Conservation (phyloP, 768 basidiomycete genomes). For the Tricholoma sp. region DNA sequence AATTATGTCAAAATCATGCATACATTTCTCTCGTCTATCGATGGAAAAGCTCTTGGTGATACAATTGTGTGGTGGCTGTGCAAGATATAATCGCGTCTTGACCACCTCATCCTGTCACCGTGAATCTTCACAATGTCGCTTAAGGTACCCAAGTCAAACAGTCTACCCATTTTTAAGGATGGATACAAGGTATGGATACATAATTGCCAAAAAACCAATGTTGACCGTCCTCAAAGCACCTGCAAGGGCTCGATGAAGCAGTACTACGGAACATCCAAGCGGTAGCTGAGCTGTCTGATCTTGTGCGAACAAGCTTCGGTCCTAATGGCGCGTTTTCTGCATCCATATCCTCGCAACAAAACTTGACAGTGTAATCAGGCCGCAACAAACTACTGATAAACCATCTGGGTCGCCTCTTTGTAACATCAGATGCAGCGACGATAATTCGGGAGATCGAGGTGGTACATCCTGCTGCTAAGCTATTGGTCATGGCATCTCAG, state of each 20-base stretch:
- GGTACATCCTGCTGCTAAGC: conserved; percentile 96
- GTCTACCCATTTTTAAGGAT: conserved; percentile 92
- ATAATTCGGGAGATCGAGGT: conserved; percentile 98
- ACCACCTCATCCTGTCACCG: conserved; percentile 1
- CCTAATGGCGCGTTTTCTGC: conserved; percentile 72
- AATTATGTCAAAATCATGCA: conserved; percentile 1
- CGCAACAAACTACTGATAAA: conserved; percentile 98
- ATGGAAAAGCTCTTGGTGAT: no score
- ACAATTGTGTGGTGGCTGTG: conserved; percentile 16
- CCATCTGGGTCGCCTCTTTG: conserved; percentile 91
- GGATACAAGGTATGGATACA: conserved; percentile 74
- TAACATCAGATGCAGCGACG: conserved; percentile 98
- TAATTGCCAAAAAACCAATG: not conserved
- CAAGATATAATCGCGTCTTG: conserved; percentile 18
- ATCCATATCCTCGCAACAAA: not conserved
- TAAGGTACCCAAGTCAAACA: conserved; percentile 88
- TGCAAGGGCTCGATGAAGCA: conserved; percentile 94
- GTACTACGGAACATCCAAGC: conserved; percentile 95
- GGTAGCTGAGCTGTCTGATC: conserved; percentile 90
- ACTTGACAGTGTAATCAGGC: conserved; percentile 39
- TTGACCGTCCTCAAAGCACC: conserved; percentile 41
- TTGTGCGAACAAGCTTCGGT: conserved; percentile 94
- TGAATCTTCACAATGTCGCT: conserved; percentile 62
- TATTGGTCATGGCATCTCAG: conserved; percentile 98
- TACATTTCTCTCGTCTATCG: not conserved